A percentile compares a stretch with the other conserved stretches of the same genome.
Conservation (phyloP, 2,329 filamentous ascomycete species). For the Leptographium wingfieldii region DNA sequence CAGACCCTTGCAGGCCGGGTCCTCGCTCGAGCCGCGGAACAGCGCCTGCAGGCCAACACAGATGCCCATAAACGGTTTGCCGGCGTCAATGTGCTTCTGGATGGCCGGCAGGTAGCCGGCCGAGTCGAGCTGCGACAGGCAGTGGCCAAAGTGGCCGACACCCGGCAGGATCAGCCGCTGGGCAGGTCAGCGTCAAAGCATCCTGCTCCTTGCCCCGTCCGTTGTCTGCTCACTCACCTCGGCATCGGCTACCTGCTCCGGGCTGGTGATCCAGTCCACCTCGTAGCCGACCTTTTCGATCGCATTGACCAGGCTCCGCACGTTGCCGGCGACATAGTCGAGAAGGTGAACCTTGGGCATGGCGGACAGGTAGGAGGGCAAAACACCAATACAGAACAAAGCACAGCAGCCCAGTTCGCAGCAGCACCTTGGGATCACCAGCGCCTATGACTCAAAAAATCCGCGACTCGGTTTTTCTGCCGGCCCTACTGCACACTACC, state of each 20-base stretch:
- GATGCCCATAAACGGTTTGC: constrained; percentile 98
- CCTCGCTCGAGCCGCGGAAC: constrained; percentile 76
- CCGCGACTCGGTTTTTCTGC: background rate
- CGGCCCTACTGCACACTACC: background rate
- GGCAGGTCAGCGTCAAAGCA: background rate
- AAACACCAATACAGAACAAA: background rate
- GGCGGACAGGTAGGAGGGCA: background rate
- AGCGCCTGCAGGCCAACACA: constrained; percentile 90
- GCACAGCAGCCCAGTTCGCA: background rate
- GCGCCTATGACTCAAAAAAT: background rate
- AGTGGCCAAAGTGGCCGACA: constrained; percentile 96
- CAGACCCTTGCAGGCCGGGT: constrained; percentile 57
- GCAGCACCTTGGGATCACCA: background rate
- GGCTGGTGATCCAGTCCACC: constrained; percentile 81
- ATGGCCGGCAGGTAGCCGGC: constrained; percentile 80
- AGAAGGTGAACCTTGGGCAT: constrained; percentile 59
- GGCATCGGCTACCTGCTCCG: constrained; percentile 71
- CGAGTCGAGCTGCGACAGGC: constrained; percentile 67
- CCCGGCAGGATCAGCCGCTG: constrained; percentile 91
- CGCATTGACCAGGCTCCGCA: constrained; percentile 90
- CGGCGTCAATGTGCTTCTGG: constrained; percentile 65
- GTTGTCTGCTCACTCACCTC: constrained; percentile 46
- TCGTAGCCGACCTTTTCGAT: constrained; percentile 91
- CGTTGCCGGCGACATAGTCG: constrained; percentile 91
- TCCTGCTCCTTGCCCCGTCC: background rate